Percentiles rank a stretch among this genome's conserved stretches.
phyloP scores from a whole-genome alignment of 495 filamentous ascomycete species.

The Parathielavia appendiculata region DNA sequence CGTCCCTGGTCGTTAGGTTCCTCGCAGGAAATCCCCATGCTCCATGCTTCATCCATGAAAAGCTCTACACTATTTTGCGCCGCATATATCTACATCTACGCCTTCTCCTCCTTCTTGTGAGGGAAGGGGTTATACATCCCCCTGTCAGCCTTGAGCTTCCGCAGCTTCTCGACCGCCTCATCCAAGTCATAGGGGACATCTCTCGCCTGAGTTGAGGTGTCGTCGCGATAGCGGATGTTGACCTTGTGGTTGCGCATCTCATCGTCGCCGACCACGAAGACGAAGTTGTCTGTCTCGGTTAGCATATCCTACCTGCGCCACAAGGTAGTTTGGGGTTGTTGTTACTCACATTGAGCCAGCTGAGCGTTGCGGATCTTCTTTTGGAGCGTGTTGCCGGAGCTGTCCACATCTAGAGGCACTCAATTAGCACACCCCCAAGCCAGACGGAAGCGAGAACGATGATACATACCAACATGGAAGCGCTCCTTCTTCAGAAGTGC shows the following conservation, averaged over 20 bases:
- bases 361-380: slow-evolving; percentile 94
- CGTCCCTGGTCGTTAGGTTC: too few species aligned
- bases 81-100: slow-evolving; percentile 2
- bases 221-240: slow-evolving; percentile 88
- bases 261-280: slow-evolving; percentile 69
- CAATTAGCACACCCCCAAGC: neutral
- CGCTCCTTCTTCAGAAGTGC: slow-evolving; percentile 47
- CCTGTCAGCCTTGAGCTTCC: slow-evolving; percentile 54
- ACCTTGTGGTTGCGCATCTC: slow-evolving; percentile 72
- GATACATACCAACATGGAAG: slow-evolving; percentile 46
- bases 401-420: slow-evolving; percentile 61
- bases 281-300: slow-evolving; percentile 36
- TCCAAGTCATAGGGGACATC: slow-evolving; percentile 64
- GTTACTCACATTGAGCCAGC: slow-evolving; percentile 86
- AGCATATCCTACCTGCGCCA: neutral
- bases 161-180: slow-evolving; percentile 70
- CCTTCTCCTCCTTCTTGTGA: slow-evolving; percentile 22
- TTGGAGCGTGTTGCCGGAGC: slow-evolving; percentile 85
- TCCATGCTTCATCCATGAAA: too few species aligned
- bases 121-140: slow-evolving; percentile 38
- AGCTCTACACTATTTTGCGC: neutral
- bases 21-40: too few species aligned
- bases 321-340: slow-evolving; percentile 25
- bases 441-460: neutral
- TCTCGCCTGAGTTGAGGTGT: slow-evolving; percentile 70